phyloP scores from a whole-genome alignment of 2,329 filamentous ascomycete genomes.

The Arthrobotrys musiformis region DNA sequence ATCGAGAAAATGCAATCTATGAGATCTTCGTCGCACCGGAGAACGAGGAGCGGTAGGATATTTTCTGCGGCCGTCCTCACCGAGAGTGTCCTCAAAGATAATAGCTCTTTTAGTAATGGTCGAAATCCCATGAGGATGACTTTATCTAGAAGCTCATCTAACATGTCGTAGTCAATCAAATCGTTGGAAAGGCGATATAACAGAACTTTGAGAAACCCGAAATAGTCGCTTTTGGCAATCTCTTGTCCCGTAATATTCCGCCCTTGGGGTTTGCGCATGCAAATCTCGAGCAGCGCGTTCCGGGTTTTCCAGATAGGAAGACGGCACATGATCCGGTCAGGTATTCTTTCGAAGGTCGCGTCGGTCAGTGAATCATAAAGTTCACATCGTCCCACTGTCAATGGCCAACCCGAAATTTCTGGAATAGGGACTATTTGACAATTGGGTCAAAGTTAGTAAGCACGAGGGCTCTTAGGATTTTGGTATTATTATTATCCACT shows the following conservation, averaged over 20 bases:
- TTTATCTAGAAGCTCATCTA: not conserved
- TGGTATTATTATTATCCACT: not conserved
- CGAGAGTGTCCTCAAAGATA: not conserved
- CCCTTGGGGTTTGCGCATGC: not conserved
- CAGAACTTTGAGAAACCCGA: not conserved
- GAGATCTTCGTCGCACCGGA: slow-evolving; percentile 2
- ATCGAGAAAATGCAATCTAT: not conserved
- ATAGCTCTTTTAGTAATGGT: not conserved
- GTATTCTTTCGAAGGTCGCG: not conserved
- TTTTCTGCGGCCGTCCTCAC: not conserved
- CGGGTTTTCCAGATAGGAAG: not conserved
- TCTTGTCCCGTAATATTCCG: not conserved
- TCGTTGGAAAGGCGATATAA: slow-evolving; percentile 9
- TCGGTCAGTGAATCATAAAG: not conserved
- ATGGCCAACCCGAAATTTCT: not conserved
- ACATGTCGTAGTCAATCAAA: not conserved
- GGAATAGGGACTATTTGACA: not conserved
- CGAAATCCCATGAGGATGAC: not conserved
- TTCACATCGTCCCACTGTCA: not conserved
- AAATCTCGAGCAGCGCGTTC: not conserved
- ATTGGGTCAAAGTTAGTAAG: not conserved
- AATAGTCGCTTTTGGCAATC: slow-evolving; percentile 1
- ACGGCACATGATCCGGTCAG: not conserved
- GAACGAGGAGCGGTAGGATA: not conserved
- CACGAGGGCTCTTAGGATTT: not conserved